Conservation (phyloP, 2,329 filamentous ascomycete genomes). For the Grosmannia serpens region DNA sequence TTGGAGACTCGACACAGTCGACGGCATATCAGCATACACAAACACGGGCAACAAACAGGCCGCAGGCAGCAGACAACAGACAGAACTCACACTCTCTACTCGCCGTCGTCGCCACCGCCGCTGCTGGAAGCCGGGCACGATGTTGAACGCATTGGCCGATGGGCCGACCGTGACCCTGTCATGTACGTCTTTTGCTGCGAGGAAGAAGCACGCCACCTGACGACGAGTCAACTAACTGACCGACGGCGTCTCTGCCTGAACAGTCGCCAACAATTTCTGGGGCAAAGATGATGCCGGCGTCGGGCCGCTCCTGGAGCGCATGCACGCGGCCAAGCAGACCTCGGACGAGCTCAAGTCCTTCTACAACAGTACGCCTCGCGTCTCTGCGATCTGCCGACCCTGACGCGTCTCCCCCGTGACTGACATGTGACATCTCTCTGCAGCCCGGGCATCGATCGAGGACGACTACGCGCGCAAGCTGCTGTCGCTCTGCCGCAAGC, state of each 20-base stretch:
- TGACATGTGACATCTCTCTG: neutral
- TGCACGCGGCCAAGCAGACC: constrained; percentile 88
- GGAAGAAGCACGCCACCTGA: neutral
- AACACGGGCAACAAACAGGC: no score
- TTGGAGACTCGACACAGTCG: no score
- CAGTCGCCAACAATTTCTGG: constrained; percentile 99
- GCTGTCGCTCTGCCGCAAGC: constrained; percentile 72
- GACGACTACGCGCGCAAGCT: constrained; percentile 93
- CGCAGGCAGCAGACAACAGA: no score
- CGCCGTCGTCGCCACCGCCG: neutral
- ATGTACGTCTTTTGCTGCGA: constrained; percentile 8
- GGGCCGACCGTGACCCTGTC: constrained; percentile 14
- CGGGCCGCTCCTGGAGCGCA: constrained; percentile 78
- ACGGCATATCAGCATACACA: no score
- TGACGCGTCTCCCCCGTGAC: neutral
- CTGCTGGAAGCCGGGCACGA: constrained; percentile 3
- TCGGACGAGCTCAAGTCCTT: constrained; percentile 89
- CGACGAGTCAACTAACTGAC: neutral
- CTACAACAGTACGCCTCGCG: constrained; percentile 53
- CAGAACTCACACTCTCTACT: neutral
- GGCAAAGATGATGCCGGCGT: constrained; percentile 98
- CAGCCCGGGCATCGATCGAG: constrained; percentile 84
- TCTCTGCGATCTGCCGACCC: neutral
- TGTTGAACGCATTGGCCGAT: constrained; percentile 11
- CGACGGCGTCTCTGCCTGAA: neutral